phyloP scores from a whole-genome alignment of 495 filamentous ascomycete species.

The Hypoxylon trugodes region DNA sequence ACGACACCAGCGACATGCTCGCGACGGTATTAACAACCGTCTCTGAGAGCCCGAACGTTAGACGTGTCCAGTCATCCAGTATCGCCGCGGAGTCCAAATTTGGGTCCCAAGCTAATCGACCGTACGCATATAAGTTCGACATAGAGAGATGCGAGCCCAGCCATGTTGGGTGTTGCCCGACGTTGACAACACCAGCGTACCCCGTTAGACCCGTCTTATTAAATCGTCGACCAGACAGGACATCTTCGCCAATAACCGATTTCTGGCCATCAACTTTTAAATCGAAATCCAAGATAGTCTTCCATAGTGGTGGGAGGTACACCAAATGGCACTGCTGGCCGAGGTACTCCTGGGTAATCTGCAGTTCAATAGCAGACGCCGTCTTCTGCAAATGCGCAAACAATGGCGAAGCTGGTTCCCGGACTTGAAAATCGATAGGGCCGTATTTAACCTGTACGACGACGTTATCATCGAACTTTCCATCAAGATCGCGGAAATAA shows the following conservation, averaged over 20 bases:
- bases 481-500: constrained; percentile 71
- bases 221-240: constrained; percentile 67
- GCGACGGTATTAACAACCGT: constrained; percentile 66
- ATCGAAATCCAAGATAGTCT: constrained; percentile 71
- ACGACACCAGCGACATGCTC: constrained; percentile 71
- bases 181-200: constrained; percentile 73
- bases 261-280: constrained; percentile 64
- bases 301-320: constrained; percentile 74
- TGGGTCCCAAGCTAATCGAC: constrained; percentile 71
- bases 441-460: constrained; percentile 79
- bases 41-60: constrained; percentile 67
- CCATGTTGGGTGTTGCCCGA: constrained; percentile 73
- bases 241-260: constrained; percentile 62
- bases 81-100: constrained; percentile 52
- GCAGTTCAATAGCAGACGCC: constrained; percentile 67
- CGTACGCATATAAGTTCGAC: constrained; percentile 78
- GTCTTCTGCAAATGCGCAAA: constrained; percentile 71
- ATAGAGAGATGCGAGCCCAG: constrained; percentile 72
- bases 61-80: constrained; percentile 69
- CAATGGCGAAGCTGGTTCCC: constrained; percentile 73
- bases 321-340: constrained; percentile 76
- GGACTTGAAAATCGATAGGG: constrained; percentile 79
- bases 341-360: constrained; percentile 75
- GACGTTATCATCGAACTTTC: constrained; percentile 73
- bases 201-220: constrained; percentile 63